Conservation (phyloP, 441 rosid species). For the Euphorbia schlechtendalii region DNA sequence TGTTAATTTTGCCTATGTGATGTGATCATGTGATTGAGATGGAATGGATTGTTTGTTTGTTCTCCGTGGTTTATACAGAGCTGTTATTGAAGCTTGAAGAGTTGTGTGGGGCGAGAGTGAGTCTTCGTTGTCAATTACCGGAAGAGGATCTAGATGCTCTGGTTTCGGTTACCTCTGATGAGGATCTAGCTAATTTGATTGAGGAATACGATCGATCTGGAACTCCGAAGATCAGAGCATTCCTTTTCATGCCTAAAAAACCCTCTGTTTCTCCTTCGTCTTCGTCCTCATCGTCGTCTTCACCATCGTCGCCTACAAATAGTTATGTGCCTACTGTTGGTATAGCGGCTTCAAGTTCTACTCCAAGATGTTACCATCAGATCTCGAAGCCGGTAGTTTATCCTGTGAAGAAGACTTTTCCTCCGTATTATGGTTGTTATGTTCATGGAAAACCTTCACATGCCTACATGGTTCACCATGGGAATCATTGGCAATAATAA, state of each 20-base stretch:
- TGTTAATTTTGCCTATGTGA: not conserved
- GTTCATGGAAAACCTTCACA: slow-evolving; percentile 32
- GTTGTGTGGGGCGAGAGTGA: slow-evolving; percentile 47
- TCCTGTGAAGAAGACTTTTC: slow-evolving; percentile 33
- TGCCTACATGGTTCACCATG: slow-evolving; percentile 44
- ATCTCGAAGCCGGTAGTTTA: slow-evolving; percentile 29
- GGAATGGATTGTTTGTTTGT: not conserved
- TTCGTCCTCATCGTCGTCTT: not conserved
- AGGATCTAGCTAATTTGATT: slow-evolving; percentile 72
- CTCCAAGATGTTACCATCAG: slow-evolving; percentile 39
- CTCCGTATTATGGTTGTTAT: slow-evolving; percentile 27
- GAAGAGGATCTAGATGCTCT: slow-evolving; percentile 85
- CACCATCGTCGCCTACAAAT: slow-evolving; percentile 23
- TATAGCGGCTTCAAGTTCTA: slow-evolving; percentile 24
- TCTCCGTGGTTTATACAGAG: slow-evolving; percentile 42
- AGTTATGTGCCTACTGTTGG: slow-evolving; percentile 7
- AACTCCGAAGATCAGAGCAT: slow-evolving; percentile 60
- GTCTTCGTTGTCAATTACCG: slow-evolving; percentile 76
- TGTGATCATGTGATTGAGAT: not conserved
- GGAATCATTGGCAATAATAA: slow-evolving; percentile 72
- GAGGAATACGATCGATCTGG: slow-evolving; percentile 73
- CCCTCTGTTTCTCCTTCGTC: slow-evolving; percentile 28
- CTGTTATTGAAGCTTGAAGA: slow-evolving; percentile 56
- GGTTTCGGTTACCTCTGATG: slow-evolving; percentile 69
- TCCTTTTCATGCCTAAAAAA: slow-evolving; percentile 44